These are phyloP conservation scores for Aspergillus melleus DNA, from an alignment of 2,329 filamentous ascomycete species.

Conservation along the genomic window DNA sequence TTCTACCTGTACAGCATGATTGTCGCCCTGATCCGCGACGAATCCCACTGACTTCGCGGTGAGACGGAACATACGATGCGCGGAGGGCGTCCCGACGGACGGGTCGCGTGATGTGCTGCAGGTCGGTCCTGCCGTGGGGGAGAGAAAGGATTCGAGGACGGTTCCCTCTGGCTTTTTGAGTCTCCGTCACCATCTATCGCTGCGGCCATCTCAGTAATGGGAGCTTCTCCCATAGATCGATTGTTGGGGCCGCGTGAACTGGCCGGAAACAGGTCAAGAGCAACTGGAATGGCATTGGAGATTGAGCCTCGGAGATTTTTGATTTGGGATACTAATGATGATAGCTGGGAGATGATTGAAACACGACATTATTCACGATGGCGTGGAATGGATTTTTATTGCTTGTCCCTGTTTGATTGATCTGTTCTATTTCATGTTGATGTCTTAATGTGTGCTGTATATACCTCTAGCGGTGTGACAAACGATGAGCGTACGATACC, in stretches of 20 bases:
- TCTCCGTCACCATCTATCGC: not conserved
- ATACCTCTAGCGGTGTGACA: slow-evolving; percentile 39
- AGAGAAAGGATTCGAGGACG: not conserved
- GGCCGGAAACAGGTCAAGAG: not conserved
- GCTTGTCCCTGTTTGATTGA: slow-evolving; percentile 12
- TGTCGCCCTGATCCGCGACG: slow-evolving; percentile 93
- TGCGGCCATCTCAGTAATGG: not conserved
- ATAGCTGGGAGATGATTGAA: not conserved
- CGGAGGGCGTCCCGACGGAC: slow-evolving; percentile 28
- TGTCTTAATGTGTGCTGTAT: slow-evolving; percentile 36
- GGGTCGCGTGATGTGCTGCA: slow-evolving; percentile 6
- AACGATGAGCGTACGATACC: slow-evolving; percentile 42
- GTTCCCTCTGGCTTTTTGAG: not conserved
- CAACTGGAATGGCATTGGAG: not conserved
- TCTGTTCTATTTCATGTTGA: slow-evolving; percentile 22
- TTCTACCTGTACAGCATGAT: slow-evolving; percentile 99
- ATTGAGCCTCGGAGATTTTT: not conserved
- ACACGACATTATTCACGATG: slow-evolving; percentile 4
- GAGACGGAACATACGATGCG: slow-evolving; percentile 43
- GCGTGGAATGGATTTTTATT: slow-evolving; percentile 14
- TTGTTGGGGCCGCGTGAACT: not conserved
- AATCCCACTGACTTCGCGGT: slow-evolving; percentile 68
- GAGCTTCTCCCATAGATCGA: not conserved
- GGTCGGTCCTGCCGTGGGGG: not conserved
- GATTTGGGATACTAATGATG: slow-evolving; percentile 5